phyloP scores from a whole-genome alignment of 352 stramenopile genomes.

The Phytophthora lateralis region DNA sequence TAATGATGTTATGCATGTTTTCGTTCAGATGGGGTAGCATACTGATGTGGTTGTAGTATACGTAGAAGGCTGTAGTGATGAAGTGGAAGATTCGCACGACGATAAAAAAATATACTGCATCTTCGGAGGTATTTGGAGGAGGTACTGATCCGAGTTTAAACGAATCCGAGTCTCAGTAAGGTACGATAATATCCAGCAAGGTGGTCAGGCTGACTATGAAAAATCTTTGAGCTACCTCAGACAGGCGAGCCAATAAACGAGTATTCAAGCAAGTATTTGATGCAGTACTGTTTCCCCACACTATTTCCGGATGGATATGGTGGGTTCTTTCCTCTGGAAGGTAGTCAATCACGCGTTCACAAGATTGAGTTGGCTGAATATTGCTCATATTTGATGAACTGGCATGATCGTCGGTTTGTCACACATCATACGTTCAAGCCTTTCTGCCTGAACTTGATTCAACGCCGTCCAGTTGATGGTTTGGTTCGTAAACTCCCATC shows the following conservation, averaged over 20 bases:
- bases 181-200: not conserved
- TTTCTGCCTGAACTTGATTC: constrained; percentile 20
- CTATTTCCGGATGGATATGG: constrained; percentile 10
- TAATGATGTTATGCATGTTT: too few relatives aligned
- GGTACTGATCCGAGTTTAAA: too few relatives aligned
- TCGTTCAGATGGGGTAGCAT: too few relatives aligned
- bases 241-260: constrained; percentile 6
- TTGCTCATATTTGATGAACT: constrained; percentile 20
- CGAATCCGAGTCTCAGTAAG: too few relatives aligned
- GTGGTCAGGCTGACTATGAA: not conserved
- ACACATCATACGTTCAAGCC: constrained; percentile 15
- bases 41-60: too few relatives aligned
- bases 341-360: not conserved
- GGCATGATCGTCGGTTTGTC: constrained; percentile 12
- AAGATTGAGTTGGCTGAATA: constrained; percentile 13
- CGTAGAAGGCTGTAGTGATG: too few relatives aligned
- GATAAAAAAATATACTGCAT: too few relatives aligned
- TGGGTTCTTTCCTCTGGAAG: not conserved
- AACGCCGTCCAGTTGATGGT: constrained; percentile 12
- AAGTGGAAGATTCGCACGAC: too few relatives aligned
- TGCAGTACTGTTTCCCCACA: constrained; percentile 18
- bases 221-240: not conserved
- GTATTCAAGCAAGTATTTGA: constrained; percentile 4
- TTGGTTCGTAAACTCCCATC: not conserved
- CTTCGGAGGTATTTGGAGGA: too few relatives aligned